Evolutionary conservation across 371 early-diverging fungal genomes (phyloP).

Genomic region (Mucor mucedo): DNA sequence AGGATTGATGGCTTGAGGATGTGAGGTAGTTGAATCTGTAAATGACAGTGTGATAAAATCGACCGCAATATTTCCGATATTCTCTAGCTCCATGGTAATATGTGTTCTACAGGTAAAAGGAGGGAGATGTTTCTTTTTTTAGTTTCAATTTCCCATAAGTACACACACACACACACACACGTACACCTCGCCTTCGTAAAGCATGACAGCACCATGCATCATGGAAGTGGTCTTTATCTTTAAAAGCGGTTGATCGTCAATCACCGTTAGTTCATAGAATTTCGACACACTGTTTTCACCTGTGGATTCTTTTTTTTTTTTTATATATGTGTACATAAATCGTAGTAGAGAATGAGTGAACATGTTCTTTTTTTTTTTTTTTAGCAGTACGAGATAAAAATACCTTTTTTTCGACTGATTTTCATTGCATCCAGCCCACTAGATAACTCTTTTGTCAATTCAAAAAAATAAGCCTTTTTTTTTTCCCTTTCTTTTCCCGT

Average conservation of each 20-base stretch:
- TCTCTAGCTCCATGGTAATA: slow-evolving; percentile 71
- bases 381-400: no score
- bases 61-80: slow-evolving; percentile 72
- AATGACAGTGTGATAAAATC: slow-evolving; percentile 75
- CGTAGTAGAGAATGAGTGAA: no score
- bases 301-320: slow-evolving; percentile 1
- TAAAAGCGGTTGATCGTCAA: slow-evolving; percentile 72
- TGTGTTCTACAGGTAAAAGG: slow-evolving; percentile 17
- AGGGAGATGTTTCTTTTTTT: neutral
- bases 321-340: no score
- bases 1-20: slow-evolving; percentile 46
- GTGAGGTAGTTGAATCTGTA: slow-evolving; percentile 61
- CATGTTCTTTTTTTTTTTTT: no score
- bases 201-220: slow-evolving; percentile 73
- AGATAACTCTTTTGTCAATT: no score
- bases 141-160: neutral
- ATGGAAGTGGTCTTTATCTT: slow-evolving; percentile 64
- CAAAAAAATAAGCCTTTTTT: neutral
- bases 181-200: slow-evolving; percentile 84
- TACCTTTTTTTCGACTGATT: slow-evolving; percentile 32
- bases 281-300: slow-evolving; percentile 12
- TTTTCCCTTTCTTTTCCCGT: neutral
- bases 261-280: slow-evolving; percentile 64
- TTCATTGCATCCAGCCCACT: slow-evolving; percentile 42
- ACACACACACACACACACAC: slow-evolving; percentile 1